Conservation (phyloP, 352 stramenopile species). For the Phytophthora boehmeriae region DNA sequence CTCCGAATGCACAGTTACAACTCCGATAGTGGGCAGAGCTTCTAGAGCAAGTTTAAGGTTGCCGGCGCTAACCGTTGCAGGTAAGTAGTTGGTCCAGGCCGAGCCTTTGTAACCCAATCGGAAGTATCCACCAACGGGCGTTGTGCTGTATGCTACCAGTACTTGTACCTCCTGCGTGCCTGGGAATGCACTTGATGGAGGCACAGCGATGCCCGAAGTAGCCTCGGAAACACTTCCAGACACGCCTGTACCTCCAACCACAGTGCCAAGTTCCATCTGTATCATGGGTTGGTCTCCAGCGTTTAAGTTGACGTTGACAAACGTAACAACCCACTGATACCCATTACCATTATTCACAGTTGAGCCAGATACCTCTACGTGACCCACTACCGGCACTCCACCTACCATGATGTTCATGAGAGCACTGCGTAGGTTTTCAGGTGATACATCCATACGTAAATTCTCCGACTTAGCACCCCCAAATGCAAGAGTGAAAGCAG, state of each 20-base stretch:
- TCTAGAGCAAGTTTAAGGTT: conserved; percentile 65
- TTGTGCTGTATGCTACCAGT: conserved; percentile 53
- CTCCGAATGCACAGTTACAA: conserved; percentile 50
- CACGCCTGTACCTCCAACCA: conserved; percentile 27
- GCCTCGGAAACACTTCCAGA: conserved; percentile 56
- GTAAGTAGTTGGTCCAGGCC: conserved; percentile 71
- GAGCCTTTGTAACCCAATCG: conserved; percentile 77
- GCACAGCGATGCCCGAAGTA: conserved; percentile 48
- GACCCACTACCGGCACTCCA: conserved; percentile 26
- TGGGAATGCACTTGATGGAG: conserved; percentile 46
- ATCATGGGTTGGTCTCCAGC: conserved; percentile 70
- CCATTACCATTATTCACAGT: conserved; percentile 64
- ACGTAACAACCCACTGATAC: conserved; percentile 83
- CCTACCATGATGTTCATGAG: conserved; percentile 87
- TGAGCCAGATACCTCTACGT: conserved; percentile 65
- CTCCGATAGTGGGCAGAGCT: conserved; percentile 66
- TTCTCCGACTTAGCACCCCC: conserved; percentile 63
- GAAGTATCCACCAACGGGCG: conserved; percentile 64
- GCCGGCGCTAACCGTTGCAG: conserved; percentile 34
- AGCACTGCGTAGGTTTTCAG: conserved; percentile 83
- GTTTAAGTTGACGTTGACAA: conserved; percentile 46
- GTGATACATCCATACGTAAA: conserved; percentile 72
- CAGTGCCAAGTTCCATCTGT: conserved; percentile 48
- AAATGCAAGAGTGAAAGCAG: conserved; percentile 77
- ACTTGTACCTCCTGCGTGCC: conserved; percentile 77